A percentile compares a stretch with the other conserved stretches of the same genome.
Evolutionary conservation across 208 protist species (phyloP).

Genomic region (Crithidia sp.): DNA sequence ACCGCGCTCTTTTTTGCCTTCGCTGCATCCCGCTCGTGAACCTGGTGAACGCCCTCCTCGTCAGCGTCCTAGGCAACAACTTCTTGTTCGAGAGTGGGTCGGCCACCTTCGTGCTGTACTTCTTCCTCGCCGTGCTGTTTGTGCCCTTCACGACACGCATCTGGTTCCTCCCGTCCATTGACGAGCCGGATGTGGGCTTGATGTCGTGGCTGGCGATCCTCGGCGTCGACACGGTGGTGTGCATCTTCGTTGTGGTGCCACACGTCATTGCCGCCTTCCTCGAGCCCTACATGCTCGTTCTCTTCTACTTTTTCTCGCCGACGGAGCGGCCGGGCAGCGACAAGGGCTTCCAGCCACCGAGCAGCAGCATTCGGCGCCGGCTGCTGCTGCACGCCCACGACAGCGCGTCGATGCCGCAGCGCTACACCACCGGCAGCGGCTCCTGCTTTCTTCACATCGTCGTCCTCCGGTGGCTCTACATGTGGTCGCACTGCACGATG

Average conservation of each 20-base stretch:
- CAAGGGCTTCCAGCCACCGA: slow-evolving; percentile 24
- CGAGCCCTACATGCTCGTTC: slow-evolving; percentile 69
- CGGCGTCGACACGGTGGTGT: slow-evolving; percentile 47
- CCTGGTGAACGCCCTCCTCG: slow-evolving; percentile 70
- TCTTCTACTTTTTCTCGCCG: slow-evolving; percentile 68
- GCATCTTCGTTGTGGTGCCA: slow-evolving; percentile 56
- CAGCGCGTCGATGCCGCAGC: slow-evolving; percentile 39
- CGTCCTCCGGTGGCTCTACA: slow-evolving; percentile 59
- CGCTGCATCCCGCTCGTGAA: slow-evolving; percentile 79
- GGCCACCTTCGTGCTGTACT: slow-evolving; percentile 59
- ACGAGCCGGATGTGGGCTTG: slow-evolving; percentile 67
- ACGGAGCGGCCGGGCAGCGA: slow-evolving; percentile 31
- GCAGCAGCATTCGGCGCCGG: slow-evolving; percentile 58
- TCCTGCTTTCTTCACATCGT: slow-evolving; percentile 71
- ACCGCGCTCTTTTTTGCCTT: slow-evolving; percentile 70
- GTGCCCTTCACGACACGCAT: slow-evolving; percentile 77
- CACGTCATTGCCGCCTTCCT: slow-evolving; percentile 61
- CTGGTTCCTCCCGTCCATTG: slow-evolving; percentile 79
- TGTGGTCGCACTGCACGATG: slow-evolving; percentile 56
- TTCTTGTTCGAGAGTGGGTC: slow-evolving; percentile 60
- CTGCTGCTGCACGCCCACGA: slow-evolving; percentile 62
- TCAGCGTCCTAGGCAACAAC: slow-evolving; percentile 73
- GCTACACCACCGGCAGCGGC: slow-evolving; percentile 48
- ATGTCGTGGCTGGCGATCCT: slow-evolving; percentile 73
- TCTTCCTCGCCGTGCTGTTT: slow-evolving; percentile 61